Base-by-base conservation (phyloP, 2,329 filamentous ascomycete genomes). In the Botrytis squamosa region DNA sequence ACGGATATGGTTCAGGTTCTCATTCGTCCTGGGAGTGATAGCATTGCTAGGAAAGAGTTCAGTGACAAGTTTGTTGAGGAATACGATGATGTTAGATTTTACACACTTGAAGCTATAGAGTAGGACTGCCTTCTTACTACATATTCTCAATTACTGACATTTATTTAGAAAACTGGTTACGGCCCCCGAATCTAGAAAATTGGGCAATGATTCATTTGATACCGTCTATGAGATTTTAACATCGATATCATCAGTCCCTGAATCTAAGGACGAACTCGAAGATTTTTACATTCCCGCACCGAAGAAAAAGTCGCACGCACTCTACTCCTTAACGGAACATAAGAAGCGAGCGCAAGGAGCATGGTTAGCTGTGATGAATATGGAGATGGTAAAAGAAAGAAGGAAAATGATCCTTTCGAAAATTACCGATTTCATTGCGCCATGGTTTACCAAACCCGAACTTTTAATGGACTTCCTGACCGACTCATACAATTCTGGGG, bases 401-500 rank as follows among this genome's bases (percentile, higher is more conserved):
- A 91, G 93, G 70, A 98, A 98, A 82, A 85, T 86, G 67, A 87
- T 97, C 3, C 86, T 99, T 66, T 88, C 89, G 75, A 88, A 92
- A 75, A 91, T 97, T 83, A 90, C 93, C 2, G 88, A 89, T 60
- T 90, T 90, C 49, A 93, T 98, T 78, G 92, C 93, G 38, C 95
- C 95, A 0, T 97, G 94, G 93, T 97, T 98, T 83, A 88, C 86
- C 66, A 93, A 94, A 75, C 92, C 94, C 1, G 95, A 98, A 80
- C 87, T 97, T 59, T 87, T 99, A 49, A 94, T 97, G 87, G 96
- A 99, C 84, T 99, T 98, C 82, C 85, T 99, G 72, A 97, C 94
- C n/a, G 93, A 96, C 83, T 97, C 91, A 44, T 98, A 97, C 84
- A 88, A 98, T 79, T 85, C 91, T 12, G 94, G 95, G 70, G 96